Base-by-base conservation (phyloP, 345 rosid genomes). In the Schrenkiella parvula region DNA sequence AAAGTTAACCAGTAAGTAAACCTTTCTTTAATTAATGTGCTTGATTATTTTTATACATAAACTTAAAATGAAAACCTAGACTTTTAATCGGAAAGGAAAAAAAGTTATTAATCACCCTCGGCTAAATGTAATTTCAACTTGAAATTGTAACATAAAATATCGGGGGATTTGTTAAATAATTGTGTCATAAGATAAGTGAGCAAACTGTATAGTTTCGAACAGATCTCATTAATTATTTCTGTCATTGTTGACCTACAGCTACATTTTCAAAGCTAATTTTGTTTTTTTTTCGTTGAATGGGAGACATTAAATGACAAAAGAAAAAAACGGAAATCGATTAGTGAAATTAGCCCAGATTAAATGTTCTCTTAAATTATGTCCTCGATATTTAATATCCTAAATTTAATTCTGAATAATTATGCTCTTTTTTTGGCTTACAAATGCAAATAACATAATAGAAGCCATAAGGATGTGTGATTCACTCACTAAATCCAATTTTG, bases 201-300 rank as follows among this genome's bases (percentile, higher is more conserved):
- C 0, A 44, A 57, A 15, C 28, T 34, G 25, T 31, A 6, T 25
- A n/a, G 26, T 17, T 38, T 52, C 3, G 8, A 22, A 64, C 32
- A 3, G 6, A 28, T 5, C 22, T 1, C 9, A 19, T 31, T 26
- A 15, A 68, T 9, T 34, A 58, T 48, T 12, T 46, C 46, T 57
- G 56, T 56, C 73, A 57, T 44, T 57, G 74, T 34, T 70, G 58
- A 70, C 66, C 35, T 21, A 43, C 44, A 58, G 47, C 19, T 58
- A 47, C 2, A 23, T 47, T 58, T 32, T 18, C 7, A 31, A 54
- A 29, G 10, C 13, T 57, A 43, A 22, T 31, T 22, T 6, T 34
- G n/a, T n/a, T 6, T 32, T 32, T 56, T 17, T 5, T 57, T 17
- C 17, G 26, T 34, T 57, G 13, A 69, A 44, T 8, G 8, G 7